Percentiles rank a stretch among this genome's conserved stretches.
Conservation (phyloP, 2,329 filamentous ascomycete genomes). For the Pseudogymnoascus verrucosus region DNA sequence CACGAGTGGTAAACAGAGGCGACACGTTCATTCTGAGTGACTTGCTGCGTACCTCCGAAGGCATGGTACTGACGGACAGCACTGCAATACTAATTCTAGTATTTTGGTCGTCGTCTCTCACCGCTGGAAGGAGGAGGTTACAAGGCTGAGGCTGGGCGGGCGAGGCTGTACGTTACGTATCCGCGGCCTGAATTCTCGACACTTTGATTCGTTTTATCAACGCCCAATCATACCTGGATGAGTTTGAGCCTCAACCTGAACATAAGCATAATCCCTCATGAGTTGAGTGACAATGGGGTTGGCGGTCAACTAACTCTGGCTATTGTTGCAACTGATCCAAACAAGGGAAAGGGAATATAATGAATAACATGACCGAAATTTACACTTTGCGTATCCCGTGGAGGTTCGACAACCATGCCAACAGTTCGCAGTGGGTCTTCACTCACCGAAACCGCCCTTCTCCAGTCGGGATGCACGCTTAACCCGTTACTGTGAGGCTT, state of each 20-base stretch:
- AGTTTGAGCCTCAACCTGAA: background rate
- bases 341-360: background rate
- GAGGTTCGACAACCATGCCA: background rate
- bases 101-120: background rate
- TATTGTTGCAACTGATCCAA: background rate
- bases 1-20: background rate
- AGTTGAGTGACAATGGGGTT: background rate
- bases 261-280: background rate
- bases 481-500: background rate
- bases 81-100: background rate
- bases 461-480: background rate
- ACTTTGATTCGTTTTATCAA: too few relatives aligned
- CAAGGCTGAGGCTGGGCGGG: background rate
- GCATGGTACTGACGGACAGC: background rate
- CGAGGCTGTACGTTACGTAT: too few relatives aligned
- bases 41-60: background rate
- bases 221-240: background rate
- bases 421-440: background rate
- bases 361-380: background rate
- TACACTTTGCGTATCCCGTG: background rate
- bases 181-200: background rate
- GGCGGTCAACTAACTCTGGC: background rate
- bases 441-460: background rate
- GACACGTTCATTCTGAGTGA: background rate
- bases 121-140: too few relatives aligned